phyloP scores from a whole-genome alignment of 495 filamentous ascomycete genomes.

The Monascus purpureus region DNA sequence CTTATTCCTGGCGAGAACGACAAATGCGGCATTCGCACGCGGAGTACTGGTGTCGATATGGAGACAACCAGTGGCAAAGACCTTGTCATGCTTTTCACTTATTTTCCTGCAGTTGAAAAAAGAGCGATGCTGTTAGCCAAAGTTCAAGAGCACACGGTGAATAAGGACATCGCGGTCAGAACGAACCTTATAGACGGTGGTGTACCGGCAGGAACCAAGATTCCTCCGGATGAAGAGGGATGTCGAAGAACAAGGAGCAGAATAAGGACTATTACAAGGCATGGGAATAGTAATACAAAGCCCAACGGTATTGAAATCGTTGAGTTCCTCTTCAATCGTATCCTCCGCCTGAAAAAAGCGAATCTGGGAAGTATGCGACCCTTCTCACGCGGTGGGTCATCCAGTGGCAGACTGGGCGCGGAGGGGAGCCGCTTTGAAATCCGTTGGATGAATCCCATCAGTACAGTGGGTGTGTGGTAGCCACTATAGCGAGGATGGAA shows the following conservation, averaged over 20 bases:
- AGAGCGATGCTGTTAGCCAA: conserved; percentile 5
- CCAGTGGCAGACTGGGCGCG: conserved; percentile 43
- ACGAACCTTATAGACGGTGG: conserved; percentile 84
- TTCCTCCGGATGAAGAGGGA: conserved; percentile 66
- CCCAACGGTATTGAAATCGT: conserved; percentile 88
- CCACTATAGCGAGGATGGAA: conserved; percentile 2
- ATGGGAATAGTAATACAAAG: conserved; percentile 83
- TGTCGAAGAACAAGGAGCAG: conserved; percentile 81
- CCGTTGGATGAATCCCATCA: conserved; percentile 55
- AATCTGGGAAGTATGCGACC: conserved; percentile 42
- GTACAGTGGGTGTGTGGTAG: conserved; percentile 11
- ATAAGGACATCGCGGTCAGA: no score
- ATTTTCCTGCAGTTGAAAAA: conserved; percentile 56
- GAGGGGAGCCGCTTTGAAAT: conserved; percentile 51
- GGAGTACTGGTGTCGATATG: conserved; percentile 52
- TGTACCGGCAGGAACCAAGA: conserved; percentile 77
- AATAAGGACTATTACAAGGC: conserved; percentile 83
- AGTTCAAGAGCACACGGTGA: no score
- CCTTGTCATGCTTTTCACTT: conserved; percentile 91
- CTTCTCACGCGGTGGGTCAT: conserved; percentile 42
- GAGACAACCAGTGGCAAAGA: conserved; percentile 83
- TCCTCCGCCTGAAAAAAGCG: conserved; percentile 75
- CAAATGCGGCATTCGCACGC: conserved; percentile 86
- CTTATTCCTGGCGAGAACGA: conserved; percentile 92
- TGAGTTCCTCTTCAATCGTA: conserved; percentile 88